Evolutionary conservation across 148 eudicot genomes (phyloP).

Genomic region (Dianthus caryophyllus): DNA sequence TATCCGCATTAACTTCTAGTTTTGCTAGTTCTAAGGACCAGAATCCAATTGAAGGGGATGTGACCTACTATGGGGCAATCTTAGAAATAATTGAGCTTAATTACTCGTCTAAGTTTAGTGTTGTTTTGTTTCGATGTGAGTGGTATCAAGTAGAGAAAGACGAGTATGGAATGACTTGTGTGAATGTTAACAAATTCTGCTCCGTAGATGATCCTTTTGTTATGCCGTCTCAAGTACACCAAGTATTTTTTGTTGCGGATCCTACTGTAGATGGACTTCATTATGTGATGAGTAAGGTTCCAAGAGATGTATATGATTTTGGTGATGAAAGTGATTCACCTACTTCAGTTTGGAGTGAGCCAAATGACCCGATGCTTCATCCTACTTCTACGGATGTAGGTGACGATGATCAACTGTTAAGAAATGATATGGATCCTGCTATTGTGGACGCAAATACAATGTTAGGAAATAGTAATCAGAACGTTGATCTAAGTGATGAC

Average conservation of each 20-base stretch:
- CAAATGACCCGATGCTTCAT: not conserved
- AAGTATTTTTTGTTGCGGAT: slow-evolving; percentile 8
- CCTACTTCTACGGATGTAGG: not conserved
- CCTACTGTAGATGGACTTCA: too few relatives aligned
- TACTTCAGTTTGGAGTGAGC: not conserved
- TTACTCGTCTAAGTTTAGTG: slow-evolving; percentile 9
- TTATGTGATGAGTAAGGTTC: too few relatives aligned
- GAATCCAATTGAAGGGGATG: slow-evolving; percentile 17
- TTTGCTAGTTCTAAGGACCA: slow-evolving; percentile 23
- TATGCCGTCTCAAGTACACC: slow-evolving; percentile 13
- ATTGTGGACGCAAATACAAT: not conserved
- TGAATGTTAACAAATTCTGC: slow-evolving; percentile 4
- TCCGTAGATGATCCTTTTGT: slow-evolving; percentile 6
- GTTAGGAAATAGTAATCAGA: not conserved
- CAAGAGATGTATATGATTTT: slow-evolving; percentile 8
- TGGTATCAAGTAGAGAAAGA: slow-evolving; percentile 6
- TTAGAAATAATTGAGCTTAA: slow-evolving; percentile 23
- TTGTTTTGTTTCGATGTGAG: slow-evolving; percentile 10
- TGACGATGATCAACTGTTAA: not conserved
- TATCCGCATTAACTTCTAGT: slow-evolving; percentile 9
- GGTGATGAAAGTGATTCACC: not conserved
- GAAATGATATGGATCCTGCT: not conserved
- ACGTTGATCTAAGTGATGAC: not conserved
- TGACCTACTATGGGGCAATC: slow-evolving; percentile 1
- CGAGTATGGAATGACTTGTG: slow-evolving; percentile 2